A percentile compares a stretch with the other conserved stretches of the same genome.
Conservation (phyloP, 768 basidiomycete species). For the Psilocybe cyanescens region DNA sequence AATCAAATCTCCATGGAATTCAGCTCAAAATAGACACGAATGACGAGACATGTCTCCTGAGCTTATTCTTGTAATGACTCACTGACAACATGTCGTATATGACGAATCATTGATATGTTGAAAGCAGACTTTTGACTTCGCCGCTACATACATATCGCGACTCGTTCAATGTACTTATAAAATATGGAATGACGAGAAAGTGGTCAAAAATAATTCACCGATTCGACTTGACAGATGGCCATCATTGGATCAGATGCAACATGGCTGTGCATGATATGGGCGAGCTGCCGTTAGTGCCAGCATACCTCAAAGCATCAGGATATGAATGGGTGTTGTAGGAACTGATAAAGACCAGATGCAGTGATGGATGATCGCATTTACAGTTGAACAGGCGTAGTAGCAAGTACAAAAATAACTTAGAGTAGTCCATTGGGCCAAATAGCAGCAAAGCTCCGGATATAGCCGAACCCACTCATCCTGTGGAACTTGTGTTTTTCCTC, state of each 20-base stretch:
- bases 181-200: background rate
- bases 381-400: background rate
- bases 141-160: background rate
- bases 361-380: background rate
- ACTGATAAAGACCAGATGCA: background rate
- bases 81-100: background rate
- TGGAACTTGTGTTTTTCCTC: constrained; percentile 16
- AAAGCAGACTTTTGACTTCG: constrained; percentile 5
- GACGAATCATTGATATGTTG: constrained; percentile 21
- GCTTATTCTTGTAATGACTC: background rate
- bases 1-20: constrained; percentile 7
- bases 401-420: background rate
- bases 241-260: background rate
- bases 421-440: constrained; percentile 15
- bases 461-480: constrained; percentile 14
- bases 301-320: background rate
- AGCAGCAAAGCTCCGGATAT: constrained; percentile 20
- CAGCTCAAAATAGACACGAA: background rate
- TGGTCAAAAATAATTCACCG: background rate
- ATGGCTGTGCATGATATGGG: background rate
- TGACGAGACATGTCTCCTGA: background rate
- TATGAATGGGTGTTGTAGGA: background rate
- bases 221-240: background rate
- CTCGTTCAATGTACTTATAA: background rate
- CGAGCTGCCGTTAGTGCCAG: background rate